Evolutionary conservation across 2,329 filamentous ascomycete genomes (phyloP), one percentile per base, ranked within the genome.

Genomic region (Hypoxylon sp.): DNA sequence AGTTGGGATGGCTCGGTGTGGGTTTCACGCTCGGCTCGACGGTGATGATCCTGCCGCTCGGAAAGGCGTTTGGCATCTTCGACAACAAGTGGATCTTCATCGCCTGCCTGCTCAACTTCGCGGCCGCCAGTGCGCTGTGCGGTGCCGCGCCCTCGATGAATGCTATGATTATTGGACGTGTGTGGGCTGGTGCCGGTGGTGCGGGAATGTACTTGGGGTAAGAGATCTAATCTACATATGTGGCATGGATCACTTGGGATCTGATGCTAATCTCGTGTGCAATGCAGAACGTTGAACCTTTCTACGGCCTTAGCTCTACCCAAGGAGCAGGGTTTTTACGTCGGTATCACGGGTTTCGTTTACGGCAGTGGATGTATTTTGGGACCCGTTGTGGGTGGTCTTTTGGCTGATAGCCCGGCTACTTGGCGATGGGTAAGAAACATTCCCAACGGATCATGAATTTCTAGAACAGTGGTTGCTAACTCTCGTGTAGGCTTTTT

Each of bases 141-240:
- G 76, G 75, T 25, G 75, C 65, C 0, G 73, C 76, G 1, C 73
- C 72, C 0, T 71, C 53, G n/a, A 76, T 78, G 68, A 63, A 74
- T 50, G 73, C 74, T 12, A 60, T 82, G 15, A 81, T 82, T 42
- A 62, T 77, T 5, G 77, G 77, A 2, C 69, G 77, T 7, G 75
- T 71, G 11, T 67, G 77, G 29, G 72, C 72, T 26, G 77, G 77
- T 19, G 59, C 73, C 9, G 76, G 77, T 1, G 76, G 75, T 0
- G 63, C 64, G 1, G 77, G 77, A 2, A 72, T 77, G 63, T 78
- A 77, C 36, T 41, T 70, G 2, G n/a, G n/a, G n/a, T n/a, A n/a
- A n/a, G n/a, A n/a, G n/a, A n/a, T n/a, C n/a, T n/a, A n/a, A n/a
- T n/a, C n/a, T n/a, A n/a, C n/a, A n/a, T n/a, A n/a, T n/a, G n/a